A percentile compares a stretch with the other conserved stretches of the same genome.
Evolutionary conservation across 495 filamentous ascomycete species (phyloP).

Genomic region (Podospora conica): DNA sequence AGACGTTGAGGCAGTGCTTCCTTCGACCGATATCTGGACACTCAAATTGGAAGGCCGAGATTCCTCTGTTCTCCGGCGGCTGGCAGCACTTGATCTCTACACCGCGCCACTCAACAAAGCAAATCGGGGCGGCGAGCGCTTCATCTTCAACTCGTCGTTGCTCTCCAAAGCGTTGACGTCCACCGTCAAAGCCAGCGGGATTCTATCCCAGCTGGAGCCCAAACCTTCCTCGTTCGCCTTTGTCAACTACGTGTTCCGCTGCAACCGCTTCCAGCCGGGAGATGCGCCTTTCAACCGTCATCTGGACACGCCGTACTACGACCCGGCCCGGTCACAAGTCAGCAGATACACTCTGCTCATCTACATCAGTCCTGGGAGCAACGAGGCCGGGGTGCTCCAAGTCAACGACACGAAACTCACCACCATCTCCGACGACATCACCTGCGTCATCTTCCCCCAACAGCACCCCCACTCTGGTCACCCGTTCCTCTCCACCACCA

Average conservation of each 20-base stretch:
- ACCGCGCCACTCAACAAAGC: background rate
- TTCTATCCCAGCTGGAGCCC: background rate
- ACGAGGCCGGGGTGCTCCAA: background rate
- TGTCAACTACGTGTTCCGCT: conserved; percentile 4
- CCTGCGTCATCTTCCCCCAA: background rate
- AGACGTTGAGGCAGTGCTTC: background rate
- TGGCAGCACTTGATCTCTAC: background rate
- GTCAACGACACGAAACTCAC: background rate
- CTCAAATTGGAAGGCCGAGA: background rate
- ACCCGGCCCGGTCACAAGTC: background rate
- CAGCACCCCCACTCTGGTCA: background rate
- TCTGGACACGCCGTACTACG: conserved; percentile 1
- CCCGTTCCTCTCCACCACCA: background rate
- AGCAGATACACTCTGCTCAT: conserved; percentile 2
- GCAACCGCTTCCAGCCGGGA: background rate
- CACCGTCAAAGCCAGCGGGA: background rate
- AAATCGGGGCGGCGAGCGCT: background rate
- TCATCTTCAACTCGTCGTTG: conserved; percentile 2
- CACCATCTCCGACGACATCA: background rate
- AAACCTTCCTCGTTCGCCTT: background rate
- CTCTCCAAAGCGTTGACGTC: background rate
- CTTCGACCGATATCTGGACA: background rate
- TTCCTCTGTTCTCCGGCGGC: background rate
- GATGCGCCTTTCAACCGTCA: background rate
- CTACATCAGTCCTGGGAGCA: background rate